Evolutionary conservation across 2,329 filamentous ascomycete genomes (phyloP), one percentile per base, ranked within the genome.

Genomic region (Ceratocystis eucalypticola): DNA sequence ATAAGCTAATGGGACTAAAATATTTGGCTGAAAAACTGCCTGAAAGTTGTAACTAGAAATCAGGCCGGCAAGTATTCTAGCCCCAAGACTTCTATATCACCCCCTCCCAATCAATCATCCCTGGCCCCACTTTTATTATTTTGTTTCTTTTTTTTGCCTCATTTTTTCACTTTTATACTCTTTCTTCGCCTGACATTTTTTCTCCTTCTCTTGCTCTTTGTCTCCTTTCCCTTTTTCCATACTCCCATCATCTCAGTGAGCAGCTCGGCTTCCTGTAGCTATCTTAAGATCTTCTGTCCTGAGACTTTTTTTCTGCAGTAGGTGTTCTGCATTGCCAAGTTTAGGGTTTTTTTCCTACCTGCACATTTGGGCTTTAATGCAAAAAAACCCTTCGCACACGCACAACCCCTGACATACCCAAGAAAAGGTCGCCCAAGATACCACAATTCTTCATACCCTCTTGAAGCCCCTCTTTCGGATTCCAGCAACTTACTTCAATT

Each of bases 151-250:
- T 64, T 50, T 28, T 33, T 50, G n/a, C 45, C n/a, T 5, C 22
- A 50, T 17, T 46, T 57, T 12, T 41, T 41, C 37, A 4, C 4
- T 41, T 41, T 41, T 41, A 15, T 41, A 41, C 37, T 15, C 30
- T 64, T 17, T 10, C 44, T 64, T 20, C 17, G 25, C 37, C 37
- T 20, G 15, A 2, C 17, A 7, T 22, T 50, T 63, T 44, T 63
- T 15, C 45, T n/a, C 41, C 20, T 28, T 30, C 28, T 25, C 20
- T 22, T 62, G 37, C 5, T 44, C n/a, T 33, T 44, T 17, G 59
- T 62, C 59, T 62, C 41, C 37, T 62, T 62, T 62, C 37, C 22
- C 41, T 62, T 62, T 25, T 30, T 7, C 33, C 5, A 63, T 20
- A 48, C 30, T 28, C 8, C 44, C 28, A 0, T 28, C 25, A 48